Percentiles rank a stretch among this genome's conserved stretches.
Evolutionary conservation across 352 stramenopile genomes (phyloP).

Genomic region (Pythium rhizo-oryzae): DNA sequence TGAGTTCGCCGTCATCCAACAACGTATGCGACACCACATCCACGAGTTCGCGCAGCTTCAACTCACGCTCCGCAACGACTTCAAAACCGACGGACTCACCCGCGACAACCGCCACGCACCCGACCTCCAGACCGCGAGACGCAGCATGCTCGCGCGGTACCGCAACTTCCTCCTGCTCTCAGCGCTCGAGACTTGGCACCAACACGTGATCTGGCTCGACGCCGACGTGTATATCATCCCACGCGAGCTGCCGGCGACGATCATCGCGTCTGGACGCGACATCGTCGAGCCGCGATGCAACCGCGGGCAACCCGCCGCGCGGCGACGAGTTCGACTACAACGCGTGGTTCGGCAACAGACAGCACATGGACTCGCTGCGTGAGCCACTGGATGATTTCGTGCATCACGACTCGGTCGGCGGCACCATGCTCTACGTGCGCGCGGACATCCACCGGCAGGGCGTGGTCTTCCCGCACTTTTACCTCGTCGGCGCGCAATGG

Average conservation of each 20-base stretch:
- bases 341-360: too few species aligned
- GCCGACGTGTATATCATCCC: too few species aligned
- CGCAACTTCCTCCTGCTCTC: constrained; percentile 44
- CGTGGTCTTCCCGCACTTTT: constrained; percentile 43
- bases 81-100: constrained; percentile 21
- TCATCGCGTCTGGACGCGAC: too few species aligned
- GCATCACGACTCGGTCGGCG: constrained; percentile 46
- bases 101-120: constrained; percentile 34
- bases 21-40: too few species aligned
- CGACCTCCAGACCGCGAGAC: constrained; percentile 29
- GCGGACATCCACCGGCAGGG: constrained; percentile 51
- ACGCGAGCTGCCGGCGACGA: too few species aligned
- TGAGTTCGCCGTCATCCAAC: constrained; percentile 39
- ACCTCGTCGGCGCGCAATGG: constrained; percentile 49
- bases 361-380: too few species aligned
- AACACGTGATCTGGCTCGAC: constrained; percentile 46
- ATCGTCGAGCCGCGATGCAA: too few species aligned
- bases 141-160: constrained; percentile 49
- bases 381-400: too few species aligned
- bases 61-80: constrained; percentile 41
- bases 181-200: constrained; percentile 42
- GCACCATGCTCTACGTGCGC: constrained; percentile 48
- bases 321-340: too few species aligned
- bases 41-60: constrained; percentile 29
- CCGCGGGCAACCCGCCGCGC: too few species aligned